These are phyloP conservation scores for Dendrobium chrysotoxum DNA, from an alignment of 106 monocot species.

Conservation along the genomic window DNA sequence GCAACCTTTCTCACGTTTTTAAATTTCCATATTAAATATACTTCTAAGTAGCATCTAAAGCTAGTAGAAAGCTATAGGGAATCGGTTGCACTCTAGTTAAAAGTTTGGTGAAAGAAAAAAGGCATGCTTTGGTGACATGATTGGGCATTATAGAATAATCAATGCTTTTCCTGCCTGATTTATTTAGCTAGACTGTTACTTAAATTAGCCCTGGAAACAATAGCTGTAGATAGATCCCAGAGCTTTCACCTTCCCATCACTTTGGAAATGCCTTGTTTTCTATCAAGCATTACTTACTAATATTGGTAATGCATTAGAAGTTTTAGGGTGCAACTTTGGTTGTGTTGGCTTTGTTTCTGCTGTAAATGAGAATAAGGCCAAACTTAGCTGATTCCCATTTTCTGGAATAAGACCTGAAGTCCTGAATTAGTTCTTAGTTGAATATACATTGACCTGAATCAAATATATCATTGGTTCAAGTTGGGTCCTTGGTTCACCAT, in stretches of 20 bases:
- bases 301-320: not conserved
- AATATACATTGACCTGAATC: not conserved
- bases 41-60: not conserved
- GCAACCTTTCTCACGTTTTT: not conserved
- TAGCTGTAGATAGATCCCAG: not conserved
- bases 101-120: not conserved
- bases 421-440: not conserved
- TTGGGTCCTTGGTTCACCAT: not conserved
- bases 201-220: not conserved
- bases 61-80: conserved; percentile 3
- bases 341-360: too few species aligned
- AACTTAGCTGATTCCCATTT: too few species aligned
- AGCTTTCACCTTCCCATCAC: not conserved
- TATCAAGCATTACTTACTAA: not conserved
- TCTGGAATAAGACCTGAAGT: not conserved
- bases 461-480: not conserved
- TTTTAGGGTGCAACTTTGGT: too few species aligned
- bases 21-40: not conserved
- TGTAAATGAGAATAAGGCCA: too few species aligned
- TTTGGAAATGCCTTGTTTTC: not conserved
- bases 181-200: not conserved
- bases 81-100: not conserved
- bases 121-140: not conserved
- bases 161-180: not conserved
- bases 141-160: not conserved